These are phyloP conservation scores for Yamadazyma oceani DNA, from an alignment of 1,139 yeast genomes.

Conservation along the genomic window DNA sequence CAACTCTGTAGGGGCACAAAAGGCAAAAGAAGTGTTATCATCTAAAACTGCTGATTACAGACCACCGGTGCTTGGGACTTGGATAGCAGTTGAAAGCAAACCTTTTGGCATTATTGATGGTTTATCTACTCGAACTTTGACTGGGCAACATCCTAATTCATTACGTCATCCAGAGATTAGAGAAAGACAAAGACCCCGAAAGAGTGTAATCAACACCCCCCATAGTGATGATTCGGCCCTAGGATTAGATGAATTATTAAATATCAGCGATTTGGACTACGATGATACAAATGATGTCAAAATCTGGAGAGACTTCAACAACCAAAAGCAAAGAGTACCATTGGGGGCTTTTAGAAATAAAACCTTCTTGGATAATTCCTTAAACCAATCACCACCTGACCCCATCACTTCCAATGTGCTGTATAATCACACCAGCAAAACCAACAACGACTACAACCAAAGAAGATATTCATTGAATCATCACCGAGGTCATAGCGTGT, in stretches of 20 bases:
- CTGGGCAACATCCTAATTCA: conserved; percentile 7
- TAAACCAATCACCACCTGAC: conserved; percentile 21
- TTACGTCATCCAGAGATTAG: conserved; percentile 5
- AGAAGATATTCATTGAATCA: conserved; percentile 20
- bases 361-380: conserved; percentile 44
- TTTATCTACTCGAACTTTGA: conserved; percentile 75
- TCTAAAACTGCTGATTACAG: conserved; percentile 81
- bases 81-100: conserved; percentile 76
- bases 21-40: conserved; percentile 86
- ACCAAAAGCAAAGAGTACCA: conserved; percentile 65
- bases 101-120: conserved; percentile 97
- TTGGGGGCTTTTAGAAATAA: conserved; percentile 87
- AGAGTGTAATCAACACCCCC: conserved; percentile 19
- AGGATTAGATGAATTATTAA: conserved; percentile 80
- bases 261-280: conserved; percentile 85
- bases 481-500: conserved; percentile 7
- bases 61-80: conserved; percentile 91
- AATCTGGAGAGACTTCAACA: conserved; percentile 55
- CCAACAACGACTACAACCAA: conserved; percentile 22
- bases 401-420: conserved; percentile 20
- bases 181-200: conserved; percentile 21
- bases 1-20: conserved; percentile 62
- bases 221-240: conserved; percentile 59
- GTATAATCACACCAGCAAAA: conserved; percentile 23
- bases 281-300: conserved; percentile 59